These are phyloP conservation scores for Hericium coralloides DNA, from an alignment of 768 basidiomycete genomes.

Conservation along the genomic window DNA sequence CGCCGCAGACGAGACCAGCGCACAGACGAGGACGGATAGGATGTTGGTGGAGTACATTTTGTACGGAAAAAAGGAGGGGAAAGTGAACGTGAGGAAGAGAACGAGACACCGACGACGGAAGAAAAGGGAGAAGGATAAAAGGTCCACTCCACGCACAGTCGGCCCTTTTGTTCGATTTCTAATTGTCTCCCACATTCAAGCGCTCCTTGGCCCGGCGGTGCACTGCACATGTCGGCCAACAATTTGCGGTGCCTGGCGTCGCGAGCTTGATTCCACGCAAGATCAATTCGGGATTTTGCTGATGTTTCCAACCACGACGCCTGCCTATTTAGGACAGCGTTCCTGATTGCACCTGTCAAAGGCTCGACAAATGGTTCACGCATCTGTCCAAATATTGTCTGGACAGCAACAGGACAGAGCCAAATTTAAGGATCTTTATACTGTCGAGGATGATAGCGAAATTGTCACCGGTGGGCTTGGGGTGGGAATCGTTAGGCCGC, in stretches of 20 bases:
- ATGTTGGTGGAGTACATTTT: not conserved
- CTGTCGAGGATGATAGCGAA: too few relatives aligned
- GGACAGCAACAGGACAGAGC: too few relatives aligned
- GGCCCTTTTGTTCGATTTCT: not conserved
- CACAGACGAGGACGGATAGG: not conserved
- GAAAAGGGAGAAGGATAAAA: not conserved
- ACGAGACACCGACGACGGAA: not conserved
- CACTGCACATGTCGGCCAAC: not conserved
- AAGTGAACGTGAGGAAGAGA: not conserved
- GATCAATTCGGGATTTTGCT: not conserved
- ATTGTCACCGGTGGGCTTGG: too few relatives aligned
- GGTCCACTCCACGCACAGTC: not conserved
- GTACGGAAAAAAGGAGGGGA: not conserved
- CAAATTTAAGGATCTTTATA: too few relatives aligned
- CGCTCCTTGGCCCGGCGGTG: not conserved
- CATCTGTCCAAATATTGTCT: too few relatives aligned
- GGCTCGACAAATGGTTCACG: too few relatives aligned
- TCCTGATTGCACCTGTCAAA: not conserved
- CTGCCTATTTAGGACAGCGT: not conserved
- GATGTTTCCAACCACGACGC: not conserved
- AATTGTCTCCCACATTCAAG: not conserved
- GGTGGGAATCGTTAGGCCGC: too few relatives aligned
- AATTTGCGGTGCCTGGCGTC: not conserved
- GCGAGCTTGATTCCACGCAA: not conserved
- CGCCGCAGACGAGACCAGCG: not conserved